phyloP scores from a whole-genome alignment of 2,329 filamentous ascomycete species.

The Colletotrichum scovillei region DNA sequence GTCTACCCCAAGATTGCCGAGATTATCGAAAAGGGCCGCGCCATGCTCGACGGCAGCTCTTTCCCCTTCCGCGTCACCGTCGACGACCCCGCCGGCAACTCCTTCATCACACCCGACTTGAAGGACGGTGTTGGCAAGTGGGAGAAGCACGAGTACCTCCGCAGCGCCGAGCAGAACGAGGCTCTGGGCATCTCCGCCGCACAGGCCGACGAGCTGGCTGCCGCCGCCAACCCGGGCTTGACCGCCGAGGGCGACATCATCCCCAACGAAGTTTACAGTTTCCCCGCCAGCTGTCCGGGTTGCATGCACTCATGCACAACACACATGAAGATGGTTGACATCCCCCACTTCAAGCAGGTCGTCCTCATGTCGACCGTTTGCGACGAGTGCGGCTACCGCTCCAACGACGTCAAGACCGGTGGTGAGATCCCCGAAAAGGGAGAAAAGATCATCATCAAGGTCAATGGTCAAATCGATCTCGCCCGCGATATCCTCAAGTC shows the following conservation, averaged over 20 bases:
- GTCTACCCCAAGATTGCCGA: constrained; percentile 81
- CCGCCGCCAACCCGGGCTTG: constrained; percentile 59
- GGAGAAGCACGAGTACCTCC: constrained; percentile 84
- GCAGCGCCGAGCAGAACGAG: constrained; percentile 88
- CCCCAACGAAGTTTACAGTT: constrained; percentile 91
- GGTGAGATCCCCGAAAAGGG: constrained; percentile 90
- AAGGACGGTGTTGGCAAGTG: constrained; percentile 87
- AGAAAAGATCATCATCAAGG: constrained; percentile 81
- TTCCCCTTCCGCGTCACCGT: constrained; percentile 91
- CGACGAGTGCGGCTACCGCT: constrained; percentile 91
- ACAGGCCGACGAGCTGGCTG: constrained; percentile 63
- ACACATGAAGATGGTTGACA: constrained; percentile 99
- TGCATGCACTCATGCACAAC: constrained; percentile 89
- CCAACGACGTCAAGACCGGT: constrained; percentile 97
- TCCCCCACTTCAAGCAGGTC: constrained; percentile 97
- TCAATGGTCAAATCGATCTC: constrained; percentile 76
- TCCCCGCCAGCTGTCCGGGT: constrained; percentile 91
- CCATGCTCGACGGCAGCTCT: constrained; percentile 80
- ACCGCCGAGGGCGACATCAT: constrained; percentile 80
- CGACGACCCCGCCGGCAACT: constrained; percentile 95
- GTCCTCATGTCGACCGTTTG: constrained; percentile 96
- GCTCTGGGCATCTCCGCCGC: constrained; percentile 80
- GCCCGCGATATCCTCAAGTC: constrained; percentile 95
- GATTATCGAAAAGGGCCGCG: constrained; percentile 77
- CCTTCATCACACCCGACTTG: constrained; percentile 91